These are phyloP conservation scores for Blastobotrys capitulatus DNA, from an alignment of 1,139 yeast genomes.

Conservation along the genomic window DNA sequence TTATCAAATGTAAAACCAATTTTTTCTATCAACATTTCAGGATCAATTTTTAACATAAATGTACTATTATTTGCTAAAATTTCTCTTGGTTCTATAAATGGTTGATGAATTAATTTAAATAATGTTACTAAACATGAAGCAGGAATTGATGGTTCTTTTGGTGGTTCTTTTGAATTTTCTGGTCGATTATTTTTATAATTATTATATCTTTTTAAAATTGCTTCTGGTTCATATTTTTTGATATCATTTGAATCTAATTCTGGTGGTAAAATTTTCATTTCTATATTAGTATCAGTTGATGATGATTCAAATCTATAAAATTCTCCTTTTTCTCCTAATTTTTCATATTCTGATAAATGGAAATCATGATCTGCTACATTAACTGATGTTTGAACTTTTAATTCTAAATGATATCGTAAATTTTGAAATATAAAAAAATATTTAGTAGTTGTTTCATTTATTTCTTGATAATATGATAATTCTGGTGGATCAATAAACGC, in stretches of 20 bases:
- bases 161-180: conserved; percentile 20
- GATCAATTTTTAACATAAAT: conserved; percentile 37
- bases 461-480: conserved; percentile 5
- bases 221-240: conserved; percentile 19
- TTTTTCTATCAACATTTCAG: conserved; percentile 42
- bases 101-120: conserved; percentile 25
- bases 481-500: conserved; percentile 3
- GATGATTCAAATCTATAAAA: conserved; percentile 21
- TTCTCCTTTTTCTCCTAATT: not conserved
- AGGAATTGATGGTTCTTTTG: conserved; percentile 24
- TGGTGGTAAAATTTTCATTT: conserved; percentile 24
- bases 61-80: conserved; percentile 26
- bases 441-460: not conserved
- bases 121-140: conserved; percentile 25
- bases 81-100: conserved; percentile 22
- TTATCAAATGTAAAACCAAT: conserved; percentile 39
- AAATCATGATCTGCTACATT: conserved; percentile 19
- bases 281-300: conserved; percentile 18
- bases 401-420: conserved; percentile 20
- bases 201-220: conserved; percentile 22
- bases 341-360: conserved; percentile 13
- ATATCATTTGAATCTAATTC: conserved; percentile 23
- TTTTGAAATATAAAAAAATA: conserved; percentile 18
- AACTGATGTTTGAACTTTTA: conserved; percentile 8
- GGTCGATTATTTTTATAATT: conserved; percentile 22